These are phyloP conservation scores for Tulasnella calospora DNA, from an alignment of 768 basidiomycete species.

Conservation along the genomic window DNA sequence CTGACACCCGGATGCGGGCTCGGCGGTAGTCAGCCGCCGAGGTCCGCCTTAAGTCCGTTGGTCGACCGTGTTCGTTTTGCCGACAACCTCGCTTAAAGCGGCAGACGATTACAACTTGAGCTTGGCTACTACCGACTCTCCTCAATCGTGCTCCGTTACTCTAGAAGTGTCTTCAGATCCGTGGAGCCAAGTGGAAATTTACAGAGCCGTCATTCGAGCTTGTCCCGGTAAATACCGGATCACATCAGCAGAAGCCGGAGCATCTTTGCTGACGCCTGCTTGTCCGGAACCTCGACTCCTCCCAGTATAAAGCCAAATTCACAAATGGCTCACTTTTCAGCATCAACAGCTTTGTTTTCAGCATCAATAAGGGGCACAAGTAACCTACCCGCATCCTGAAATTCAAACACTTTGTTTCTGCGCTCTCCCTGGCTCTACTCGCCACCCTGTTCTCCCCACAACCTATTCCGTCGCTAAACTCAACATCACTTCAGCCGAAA, in stretches of 20 bases:
- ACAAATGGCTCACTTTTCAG: not conserved
- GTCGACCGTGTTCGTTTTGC: not conserved
- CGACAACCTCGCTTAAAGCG: not conserved
- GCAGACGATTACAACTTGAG: not conserved
- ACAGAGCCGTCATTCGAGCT: not conserved
- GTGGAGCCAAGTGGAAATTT: not conserved
- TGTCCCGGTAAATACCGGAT: not conserved
- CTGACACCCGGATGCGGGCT: no score
- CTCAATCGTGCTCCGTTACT: not conserved
- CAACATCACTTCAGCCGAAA: not conserved
- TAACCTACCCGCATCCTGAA: not conserved
- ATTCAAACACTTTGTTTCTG: not conserved
- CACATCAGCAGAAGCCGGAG: not conserved
- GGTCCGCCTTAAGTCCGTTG: no score
- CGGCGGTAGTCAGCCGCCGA: no score
- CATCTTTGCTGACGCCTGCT: not conserved
- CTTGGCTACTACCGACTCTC: not conserved
- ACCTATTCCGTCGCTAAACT: not conserved
- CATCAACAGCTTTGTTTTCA: slow-evolving; percentile 1
- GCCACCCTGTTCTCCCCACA: slow-evolving; percentile 22
- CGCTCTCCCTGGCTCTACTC: not conserved
- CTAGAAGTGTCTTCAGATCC: not conserved
- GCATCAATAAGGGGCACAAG: not conserved
- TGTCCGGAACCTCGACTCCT: not conserved
- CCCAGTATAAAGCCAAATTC: not conserved